These are phyloP conservation scores for Mycena maculata DNA, from an alignment of 768 basidiomycete species.

Conservation along the genomic window DNA sequence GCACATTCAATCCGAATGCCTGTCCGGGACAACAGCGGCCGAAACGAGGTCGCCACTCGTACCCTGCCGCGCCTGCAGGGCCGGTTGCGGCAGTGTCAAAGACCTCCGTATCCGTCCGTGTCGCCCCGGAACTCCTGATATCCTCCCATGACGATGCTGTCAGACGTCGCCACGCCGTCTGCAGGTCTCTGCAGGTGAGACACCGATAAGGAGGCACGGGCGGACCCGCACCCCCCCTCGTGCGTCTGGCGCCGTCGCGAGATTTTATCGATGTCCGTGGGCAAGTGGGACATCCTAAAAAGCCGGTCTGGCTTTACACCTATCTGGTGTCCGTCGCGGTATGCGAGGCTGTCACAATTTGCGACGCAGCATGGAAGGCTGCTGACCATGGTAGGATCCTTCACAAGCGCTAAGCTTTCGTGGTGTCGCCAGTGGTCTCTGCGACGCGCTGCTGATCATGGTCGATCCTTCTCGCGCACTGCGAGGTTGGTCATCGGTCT, in stretches of 20 bases:
- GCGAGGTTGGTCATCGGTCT: too few species aligned
- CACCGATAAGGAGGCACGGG: slow-evolving; percentile 18
- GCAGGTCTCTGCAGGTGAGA: slow-evolving; percentile 4
- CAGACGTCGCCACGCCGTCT: not conserved
- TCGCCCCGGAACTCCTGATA: slow-evolving; percentile 1
- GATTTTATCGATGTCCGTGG: too few species aligned
- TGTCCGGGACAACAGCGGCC: slow-evolving; percentile 7
- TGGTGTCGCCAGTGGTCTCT: not conserved
- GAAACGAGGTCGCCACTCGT: slow-evolving; percentile 19
- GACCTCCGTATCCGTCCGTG: slow-evolving; percentile 17
- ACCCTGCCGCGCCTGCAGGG: slow-evolving; percentile 12
- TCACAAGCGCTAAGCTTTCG: not conserved
- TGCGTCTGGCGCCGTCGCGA: slow-evolving; percentile 1
- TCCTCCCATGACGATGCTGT: slow-evolving; percentile 4
- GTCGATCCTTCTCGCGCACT: too few species aligned
- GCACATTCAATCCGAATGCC: too few species aligned
- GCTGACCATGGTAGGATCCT: not conserved
- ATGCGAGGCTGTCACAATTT: too few species aligned
- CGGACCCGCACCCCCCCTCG: slow-evolving; percentile 13
- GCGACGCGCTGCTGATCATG: not conserved
- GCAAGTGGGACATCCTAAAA: too few species aligned
- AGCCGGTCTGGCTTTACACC: too few species aligned
- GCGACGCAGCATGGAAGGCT: too few species aligned
- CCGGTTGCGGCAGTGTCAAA: slow-evolving; percentile 3
- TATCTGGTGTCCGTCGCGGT: too few species aligned